Evolutionary conservation across 2,329 filamentous ascomycete genomes (phyloP).

Genomic region (Cladosporium sp.): DNA sequence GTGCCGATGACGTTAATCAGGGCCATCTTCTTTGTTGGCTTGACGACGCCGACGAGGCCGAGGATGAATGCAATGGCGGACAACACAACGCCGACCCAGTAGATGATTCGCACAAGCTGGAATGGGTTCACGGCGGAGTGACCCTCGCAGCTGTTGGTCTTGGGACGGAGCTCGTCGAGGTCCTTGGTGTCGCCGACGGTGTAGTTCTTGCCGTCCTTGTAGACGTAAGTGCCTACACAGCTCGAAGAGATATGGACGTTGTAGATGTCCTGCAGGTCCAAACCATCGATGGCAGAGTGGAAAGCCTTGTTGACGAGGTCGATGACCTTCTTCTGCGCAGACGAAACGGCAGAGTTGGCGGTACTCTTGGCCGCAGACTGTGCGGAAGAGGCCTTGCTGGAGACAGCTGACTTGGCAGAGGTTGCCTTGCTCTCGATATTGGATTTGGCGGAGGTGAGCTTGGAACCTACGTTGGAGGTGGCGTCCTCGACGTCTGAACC

Average conservation of each 20-base stretch:
- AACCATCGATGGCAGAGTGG: conserved; percentile 43
- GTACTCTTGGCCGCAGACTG: conserved; percentile 26
- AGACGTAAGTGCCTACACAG: conserved; percentile 53
- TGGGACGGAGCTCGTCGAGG: conserved; percentile 40
- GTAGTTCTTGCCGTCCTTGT: conserved; percentile 43
- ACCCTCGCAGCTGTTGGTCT: conserved; percentile 48
- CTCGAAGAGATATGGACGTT: conserved; percentile 60
- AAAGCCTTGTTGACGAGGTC: conserved; percentile 41
- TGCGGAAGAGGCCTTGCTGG: conserved; percentile 26
- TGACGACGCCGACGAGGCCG: conserved; percentile 47
- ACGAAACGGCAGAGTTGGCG: conserved; percentile 28
- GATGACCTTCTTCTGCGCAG: conserved; percentile 44
- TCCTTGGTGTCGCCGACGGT: conserved; percentile 49
- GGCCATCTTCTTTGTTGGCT: conserved; percentile 37
- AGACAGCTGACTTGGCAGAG: conserved; percentile 26
- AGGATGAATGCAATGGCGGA: conserved; percentile 52
- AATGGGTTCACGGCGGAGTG: conserved; percentile 58
- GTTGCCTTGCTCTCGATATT: conserved; percentile 25
- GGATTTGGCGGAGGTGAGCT: conserved; percentile 5
- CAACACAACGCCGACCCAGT: conserved; percentile 57
- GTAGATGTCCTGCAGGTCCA: conserved; percentile 62
- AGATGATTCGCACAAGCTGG: conserved; percentile 60
- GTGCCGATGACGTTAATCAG: conserved; percentile 53
- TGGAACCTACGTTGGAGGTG: conserved; percentile 20
- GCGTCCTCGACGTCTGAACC: conserved; percentile 17